These are phyloP conservation scores for Chlamydomonas asymmetrica DNA, from an alignment of 139 green algal genomes.

Conservation along the genomic window DNA sequence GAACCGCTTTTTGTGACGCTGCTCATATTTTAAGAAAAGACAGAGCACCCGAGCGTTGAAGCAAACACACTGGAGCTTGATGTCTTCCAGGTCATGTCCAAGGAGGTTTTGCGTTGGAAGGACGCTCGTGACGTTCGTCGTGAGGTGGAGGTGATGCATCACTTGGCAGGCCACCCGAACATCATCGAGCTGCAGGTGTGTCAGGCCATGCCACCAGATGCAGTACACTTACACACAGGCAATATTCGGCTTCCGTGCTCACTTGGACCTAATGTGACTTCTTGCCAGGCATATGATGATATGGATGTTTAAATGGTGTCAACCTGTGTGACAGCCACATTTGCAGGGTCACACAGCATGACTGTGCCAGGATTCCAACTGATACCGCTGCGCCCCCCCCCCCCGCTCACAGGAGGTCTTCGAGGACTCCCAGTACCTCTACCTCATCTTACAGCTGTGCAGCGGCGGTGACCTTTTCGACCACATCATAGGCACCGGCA, in stretches of 20 bases:
- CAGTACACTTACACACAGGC: too few species aligned
- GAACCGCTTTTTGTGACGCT: not conserved
- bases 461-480: conserved; percentile 56
- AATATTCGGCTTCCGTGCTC: too few species aligned
- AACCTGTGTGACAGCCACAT: too few species aligned
- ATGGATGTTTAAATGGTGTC: too few species aligned
- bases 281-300: too few species aligned
- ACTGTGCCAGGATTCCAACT: too few species aligned
- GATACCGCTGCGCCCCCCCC: too few species aligned
- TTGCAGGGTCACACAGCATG: too few species aligned
- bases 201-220: too few species aligned
- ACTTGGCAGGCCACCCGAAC: not conserved
- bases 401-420: too few species aligned
- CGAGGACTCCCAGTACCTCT: conserved; percentile 16
- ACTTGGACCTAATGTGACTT: too few species aligned
- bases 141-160: not conserved
- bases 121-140: not conserved
- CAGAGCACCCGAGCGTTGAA: not conserved
- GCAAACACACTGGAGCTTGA: not conserved
- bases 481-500: conserved; percentile 34
- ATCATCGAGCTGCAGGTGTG: not conserved
- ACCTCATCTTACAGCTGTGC: conserved; percentile 54
- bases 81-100: not conserved
- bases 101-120: not conserved
- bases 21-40: not conserved